These are phyloP conservation scores for Scedosporium apiospermum DNA, from an alignment of 2,329 filamentous ascomycete genomes.

Conservation along the genomic window DNA sequence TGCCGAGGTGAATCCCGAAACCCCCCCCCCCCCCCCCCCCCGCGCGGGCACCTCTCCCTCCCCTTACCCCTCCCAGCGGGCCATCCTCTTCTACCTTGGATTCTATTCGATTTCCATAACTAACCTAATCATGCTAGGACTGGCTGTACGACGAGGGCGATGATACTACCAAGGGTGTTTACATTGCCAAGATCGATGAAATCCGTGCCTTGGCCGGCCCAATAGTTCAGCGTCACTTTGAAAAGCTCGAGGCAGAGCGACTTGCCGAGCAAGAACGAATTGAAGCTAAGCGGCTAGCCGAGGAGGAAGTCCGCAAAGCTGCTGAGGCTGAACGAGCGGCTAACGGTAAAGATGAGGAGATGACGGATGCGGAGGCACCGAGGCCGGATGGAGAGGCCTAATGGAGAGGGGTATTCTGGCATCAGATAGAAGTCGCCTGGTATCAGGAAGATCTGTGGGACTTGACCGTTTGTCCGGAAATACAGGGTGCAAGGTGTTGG, in stretches of 20 bases:
- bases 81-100: too few relatives aligned
- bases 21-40: not conserved
- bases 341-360: conserved; percentile 49
- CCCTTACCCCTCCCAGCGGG: not conserved
- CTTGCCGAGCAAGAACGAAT: conserved; percentile 66
- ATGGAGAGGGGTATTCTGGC: conserved; percentile 35
- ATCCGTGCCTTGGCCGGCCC: conserved; percentile 85
- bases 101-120: not conserved
- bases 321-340: conserved; percentile 40
- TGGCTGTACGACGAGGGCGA: conserved; percentile 98
- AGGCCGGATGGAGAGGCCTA: conserved; percentile 41
- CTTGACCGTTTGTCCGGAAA: too few relatives aligned
- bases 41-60: not conserved
- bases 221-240: conserved; percentile 88
- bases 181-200: conserved; percentile 92
- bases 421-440: conserved; percentile 20
- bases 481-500: too few relatives aligned
- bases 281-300: conserved; percentile 63
- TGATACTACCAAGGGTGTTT: conserved; percentile 86
- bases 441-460: too few relatives aligned
- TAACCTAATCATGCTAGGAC: conserved; percentile 48
- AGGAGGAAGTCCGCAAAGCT: conserved; percentile 46
- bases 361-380: conserved; percentile 50
- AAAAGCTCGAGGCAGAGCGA: conserved; percentile 84
- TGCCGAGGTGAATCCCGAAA: conserved; percentile 61